Evolutionary conservation across 257 asterid genomes (phyloP), one percentile per base, ranked within the genome.

Genomic region (Scutellaria galericulata): DNA sequence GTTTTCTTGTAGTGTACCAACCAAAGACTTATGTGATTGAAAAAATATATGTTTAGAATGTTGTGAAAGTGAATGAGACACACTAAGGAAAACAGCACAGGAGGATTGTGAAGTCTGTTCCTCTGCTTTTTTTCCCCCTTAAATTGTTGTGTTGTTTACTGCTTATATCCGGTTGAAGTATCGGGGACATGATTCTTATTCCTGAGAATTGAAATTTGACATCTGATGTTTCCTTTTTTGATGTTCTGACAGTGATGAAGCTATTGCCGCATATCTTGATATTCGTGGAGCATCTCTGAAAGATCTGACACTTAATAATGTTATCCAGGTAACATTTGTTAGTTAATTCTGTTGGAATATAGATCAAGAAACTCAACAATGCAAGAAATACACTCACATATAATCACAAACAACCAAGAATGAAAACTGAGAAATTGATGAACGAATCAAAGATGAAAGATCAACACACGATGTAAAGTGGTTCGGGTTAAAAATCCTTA

Each of bases 181-280:
- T 71, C 44, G 15, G 37, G n/a, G n/a, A n/a, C n/a, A n/a, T n/a
- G n/a, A n/a, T n/a, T n/a, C n/a, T n/a, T n/a, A n/a, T n/a, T n/a
- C n/a, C n/a, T n/a, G n/a, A n/a, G n/a, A n/a, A n/a, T n/a, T n/a
- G n/a, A n/a, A 64, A 74, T 15, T 13, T 76, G 71, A 48, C 62
- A 2, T 46, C n/a, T 47, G 54, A 48, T 45, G 57, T 66, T 62
- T 52, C 41, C 42, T 69, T 72, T 59, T 52, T 40, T 75, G 66
- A 60, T 83, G 51, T 61, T 75, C 51, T 63, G 56, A 46, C 83
- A 93, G 97, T 77, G 98, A 93, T 80, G 96, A 87, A 89, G 98
- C 94, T 76, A 78, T 93, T 82, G 97, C 97, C 72, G 98, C 98
- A 71, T 93, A 84, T 71, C 85, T 93, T 64, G 96, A 93, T 82